Percentiles rank a stretch among this genome's conserved stretches.
These are phyloP conservation scores for Hymenoscyphus fraxineus DNA, from an alignment of 2,329 filamentous ascomycete species.

Conservation along the genomic window DNA sequence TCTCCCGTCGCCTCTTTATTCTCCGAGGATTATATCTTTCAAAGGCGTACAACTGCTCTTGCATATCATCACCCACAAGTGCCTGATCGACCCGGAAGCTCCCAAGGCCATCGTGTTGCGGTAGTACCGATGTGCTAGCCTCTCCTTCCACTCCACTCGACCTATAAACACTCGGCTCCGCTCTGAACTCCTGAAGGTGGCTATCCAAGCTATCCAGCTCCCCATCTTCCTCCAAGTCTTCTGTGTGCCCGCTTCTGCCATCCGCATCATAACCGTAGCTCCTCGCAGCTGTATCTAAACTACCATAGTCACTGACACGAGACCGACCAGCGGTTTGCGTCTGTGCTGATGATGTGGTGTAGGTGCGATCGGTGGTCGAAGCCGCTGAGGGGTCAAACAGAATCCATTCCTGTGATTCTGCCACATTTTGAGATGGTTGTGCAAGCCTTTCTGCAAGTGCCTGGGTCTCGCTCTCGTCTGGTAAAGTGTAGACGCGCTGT, in stretches of 20 bases:
- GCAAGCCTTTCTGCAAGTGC: constrained; percentile 17
- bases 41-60: constrained; percentile 86
- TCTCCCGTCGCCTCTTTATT: constrained; percentile 51
- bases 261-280: constrained; percentile 56
- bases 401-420: constrained; percentile 90
- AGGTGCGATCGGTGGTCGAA: constrained; percentile 64
- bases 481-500: constrained; percentile 44
- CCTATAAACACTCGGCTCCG: constrained; percentile 42
- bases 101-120: constrained; percentile 86
- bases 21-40: constrained; percentile 77
- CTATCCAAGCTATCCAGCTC: constrained; percentile 93
- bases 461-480: constrained; percentile 35
- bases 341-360: constrained; percentile 60
- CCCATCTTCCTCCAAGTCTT: constrained; percentile 59
- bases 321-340: constrained; percentile 68
- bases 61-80: constrained; percentile 53
- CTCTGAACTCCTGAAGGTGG: constrained; percentile 82
- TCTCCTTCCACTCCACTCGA: constrained; percentile 15
- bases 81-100: constrained; percentile 68
- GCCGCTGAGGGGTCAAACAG: constrained; percentile 78
- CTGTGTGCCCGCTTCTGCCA: constrained; percentile 58
- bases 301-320: constrained; percentile 75
- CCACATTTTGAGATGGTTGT: constrained; percentile 38
- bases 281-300: constrained; percentile 64
- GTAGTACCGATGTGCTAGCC: constrained; percentile 61